Percentiles rank a stretch among this genome's conserved stretches.
Evolutionary conservation across 768 basidiomycete species (phyloP).

Genomic region (Kwoniella dejecticola): DNA sequence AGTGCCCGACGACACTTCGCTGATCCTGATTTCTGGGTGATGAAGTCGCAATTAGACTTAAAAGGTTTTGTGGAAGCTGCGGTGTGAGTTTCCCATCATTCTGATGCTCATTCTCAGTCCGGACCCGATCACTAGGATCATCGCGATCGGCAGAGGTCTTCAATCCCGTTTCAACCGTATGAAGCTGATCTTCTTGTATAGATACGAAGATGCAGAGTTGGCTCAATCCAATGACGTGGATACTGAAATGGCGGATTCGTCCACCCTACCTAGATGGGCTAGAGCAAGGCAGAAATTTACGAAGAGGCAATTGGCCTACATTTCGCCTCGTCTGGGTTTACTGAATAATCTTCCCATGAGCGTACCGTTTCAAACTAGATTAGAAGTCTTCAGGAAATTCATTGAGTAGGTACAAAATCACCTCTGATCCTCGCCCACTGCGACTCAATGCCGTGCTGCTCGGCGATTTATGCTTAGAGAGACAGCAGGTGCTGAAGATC

Average conservation of each 20-base stretch:
- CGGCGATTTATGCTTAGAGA: too few species aligned
- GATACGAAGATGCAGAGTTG: slow-evolving; percentile 35
- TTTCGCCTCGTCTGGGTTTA: slow-evolving; percentile 83
- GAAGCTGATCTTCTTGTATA: not conserved
- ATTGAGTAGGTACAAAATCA: slow-evolving; percentile 56
- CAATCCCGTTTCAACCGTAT: too few species aligned
- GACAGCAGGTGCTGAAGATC: too few species aligned
- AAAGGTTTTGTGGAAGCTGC: slow-evolving; percentile 79
- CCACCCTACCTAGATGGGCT: slow-evolving; percentile 43
- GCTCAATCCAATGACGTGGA: slow-evolving; percentile 30
- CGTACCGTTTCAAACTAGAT: slow-evolving; percentile 88
- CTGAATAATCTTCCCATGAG: slow-evolving; percentile 95
- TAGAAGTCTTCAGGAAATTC: slow-evolving; percentile 84
- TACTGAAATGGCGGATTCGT: slow-evolving; percentile 12
- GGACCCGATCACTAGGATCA: too few species aligned
- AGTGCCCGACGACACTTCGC: slow-evolving; percentile 85
- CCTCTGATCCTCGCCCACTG: not conserved
- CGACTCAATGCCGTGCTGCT: not conserved
- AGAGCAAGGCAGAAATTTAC: slow-evolving; percentile 55
- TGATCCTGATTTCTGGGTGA: slow-evolving; percentile 81
- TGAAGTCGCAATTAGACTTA: slow-evolving; percentile 64
- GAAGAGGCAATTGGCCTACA: slow-evolving; percentile 70
- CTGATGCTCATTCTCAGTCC: too few species aligned
- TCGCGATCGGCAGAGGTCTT: too few species aligned
- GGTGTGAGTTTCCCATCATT: slow-evolving; percentile 29